Percentiles rank a stretch among this genome's conserved stretches.
Evolutionary conservation across 345 rosid species (phyloP).

Genomic region (Eutrema heterophyllum): DNA sequence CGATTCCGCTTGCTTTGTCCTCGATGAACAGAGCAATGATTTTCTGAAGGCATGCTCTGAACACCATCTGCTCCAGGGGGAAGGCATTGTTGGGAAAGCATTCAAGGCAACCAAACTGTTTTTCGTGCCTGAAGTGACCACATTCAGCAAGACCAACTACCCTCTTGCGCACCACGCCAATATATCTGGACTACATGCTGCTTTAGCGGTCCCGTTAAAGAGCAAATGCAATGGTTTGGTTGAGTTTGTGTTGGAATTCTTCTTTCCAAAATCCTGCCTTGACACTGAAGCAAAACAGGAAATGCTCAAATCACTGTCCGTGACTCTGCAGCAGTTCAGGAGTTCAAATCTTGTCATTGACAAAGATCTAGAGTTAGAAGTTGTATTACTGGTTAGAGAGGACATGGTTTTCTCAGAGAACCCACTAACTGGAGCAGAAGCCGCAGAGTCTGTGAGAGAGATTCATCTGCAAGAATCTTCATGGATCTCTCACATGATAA

Average conservation of each 20-base stretch:
- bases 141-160: slow-evolving; percentile 63
- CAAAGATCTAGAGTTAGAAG: slow-evolving; percentile 49
- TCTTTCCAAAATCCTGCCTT: slow-evolving; percentile 66
- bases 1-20: slow-evolving; percentile 60
- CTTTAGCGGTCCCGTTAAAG: slow-evolving; percentile 68
- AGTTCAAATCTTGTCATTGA: slow-evolving; percentile 49
- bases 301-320: slow-evolving; percentile 46
- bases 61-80: slow-evolving; percentile 66
- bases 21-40: slow-evolving; percentile 34
- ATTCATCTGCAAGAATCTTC: slow-evolving; percentile 42
- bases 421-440: slow-evolving; percentile 16
- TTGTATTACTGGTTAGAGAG: slow-evolving; percentile 33
- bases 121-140: slow-evolving; percentile 58
- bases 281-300: slow-evolving; percentile 41
- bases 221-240: slow-evolving; percentile 38
- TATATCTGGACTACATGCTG: slow-evolving; percentile 64
- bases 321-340: slow-evolving; percentile 46
- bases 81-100: slow-evolving; percentile 86
- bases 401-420: slow-evolving; percentile 31
- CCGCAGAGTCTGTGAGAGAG: slow-evolving; percentile 35
- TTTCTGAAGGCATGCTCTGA: slow-evolving; percentile 81
- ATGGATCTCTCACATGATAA: slow-evolving; percentile 56
- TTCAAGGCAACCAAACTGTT: slow-evolving; percentile 51
- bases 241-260: slow-evolving; percentile 80
- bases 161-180: slow-evolving; percentile 87